phyloP scores from a whole-genome alignment of 257 asterid species.

The Thymus quinquecostatus region DNA sequence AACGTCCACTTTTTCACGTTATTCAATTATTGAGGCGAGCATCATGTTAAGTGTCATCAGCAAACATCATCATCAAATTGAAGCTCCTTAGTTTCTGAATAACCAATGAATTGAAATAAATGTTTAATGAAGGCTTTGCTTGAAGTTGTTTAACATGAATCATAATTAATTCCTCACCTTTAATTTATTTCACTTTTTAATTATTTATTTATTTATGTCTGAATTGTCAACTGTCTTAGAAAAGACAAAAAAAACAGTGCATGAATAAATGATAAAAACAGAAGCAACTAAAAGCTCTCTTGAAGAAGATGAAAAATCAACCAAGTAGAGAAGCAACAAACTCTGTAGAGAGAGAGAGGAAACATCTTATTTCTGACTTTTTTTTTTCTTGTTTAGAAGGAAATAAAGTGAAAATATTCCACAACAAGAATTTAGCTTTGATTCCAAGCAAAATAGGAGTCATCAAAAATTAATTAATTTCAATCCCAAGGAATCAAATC shows the following conservation, averaged over 20 bases:
- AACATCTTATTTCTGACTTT: not conserved
- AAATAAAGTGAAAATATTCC: constrained; percentile 27
- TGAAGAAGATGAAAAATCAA: not conserved
- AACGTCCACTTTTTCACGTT: too few relatives aligned
- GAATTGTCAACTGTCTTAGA: constrained; percentile 30
- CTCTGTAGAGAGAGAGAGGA: not conserved
- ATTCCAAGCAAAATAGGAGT: constrained; percentile 27
- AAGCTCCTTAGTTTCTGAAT: too few relatives aligned
- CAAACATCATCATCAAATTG: too few relatives aligned
- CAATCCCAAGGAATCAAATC: too few relatives aligned
- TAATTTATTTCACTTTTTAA: not conserved
- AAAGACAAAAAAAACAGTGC: constrained; percentile 23
- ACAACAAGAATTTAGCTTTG: constrained; percentile 31
- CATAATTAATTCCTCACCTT: not conserved
- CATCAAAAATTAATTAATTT: not conserved
- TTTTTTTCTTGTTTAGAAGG: not conserved
- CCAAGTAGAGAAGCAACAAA: not conserved
- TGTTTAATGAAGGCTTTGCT: too few relatives aligned
- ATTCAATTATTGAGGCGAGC: too few relatives aligned
- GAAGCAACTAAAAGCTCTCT: not conserved
- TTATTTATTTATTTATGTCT: not conserved
- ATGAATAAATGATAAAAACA: constrained; percentile 27
- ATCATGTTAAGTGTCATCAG: too few relatives aligned
- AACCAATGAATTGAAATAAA: too few relatives aligned
- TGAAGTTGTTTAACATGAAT: too few relatives aligned